A percentile compares a stretch with the other conserved stretches of the same genome.
Conservation (phyloP, 768 basidiomycete genomes). For the Hebeloma cylindrosporum region DNA sequence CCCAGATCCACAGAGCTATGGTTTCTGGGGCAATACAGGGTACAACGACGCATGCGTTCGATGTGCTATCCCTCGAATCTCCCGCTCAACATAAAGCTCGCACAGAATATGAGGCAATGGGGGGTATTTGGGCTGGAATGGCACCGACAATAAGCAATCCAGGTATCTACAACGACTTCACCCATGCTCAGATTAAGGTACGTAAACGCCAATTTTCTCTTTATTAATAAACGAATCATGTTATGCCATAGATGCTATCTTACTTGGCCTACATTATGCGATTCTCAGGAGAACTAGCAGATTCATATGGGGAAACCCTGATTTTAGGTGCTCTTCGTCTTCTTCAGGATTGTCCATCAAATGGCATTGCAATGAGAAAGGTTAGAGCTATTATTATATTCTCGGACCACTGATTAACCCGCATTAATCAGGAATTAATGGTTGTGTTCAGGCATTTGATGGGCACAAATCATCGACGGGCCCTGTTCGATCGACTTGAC, state of each 20-base stretch:
- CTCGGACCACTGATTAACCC: slow-evolving; percentile 8
- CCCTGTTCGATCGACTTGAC: slow-evolving; percentile 80
- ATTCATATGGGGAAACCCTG: slow-evolving; percentile 77
- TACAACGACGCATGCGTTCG: slow-evolving; percentile 76
- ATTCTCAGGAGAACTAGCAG: slow-evolving; percentile 54
- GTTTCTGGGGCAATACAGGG: slow-evolving; percentile 66
- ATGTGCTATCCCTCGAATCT: slow-evolving; percentile 74
- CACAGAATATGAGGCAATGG: slow-evolving; percentile 78
- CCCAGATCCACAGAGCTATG: slow-evolving; percentile 72
- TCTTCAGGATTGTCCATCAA: slow-evolving; percentile 90
- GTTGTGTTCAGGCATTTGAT: slow-evolving; percentile 91
- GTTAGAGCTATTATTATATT: slow-evolving; percentile 35
- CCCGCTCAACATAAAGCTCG: slow-evolving; percentile 79
- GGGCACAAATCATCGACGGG: slow-evolving; percentile 71
- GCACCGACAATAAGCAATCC: slow-evolving; percentile 73
- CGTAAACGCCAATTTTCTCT: background rate
- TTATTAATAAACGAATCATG: background rate
- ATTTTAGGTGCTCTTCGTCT: slow-evolving; percentile 81
- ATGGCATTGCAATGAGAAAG: slow-evolving; percentile 79
- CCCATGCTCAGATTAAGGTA: slow-evolving; percentile 90
- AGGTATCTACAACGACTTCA: slow-evolving; percentile 76
- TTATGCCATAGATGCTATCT: slow-evolving; percentile 70
- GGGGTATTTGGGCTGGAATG: slow-evolving; percentile 80
- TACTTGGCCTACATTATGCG: slow-evolving; percentile 90
- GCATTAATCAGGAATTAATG: slow-evolving; percentile 70